phyloP scores from a whole-genome alignment of 1,284 basidiomycete genomes.

The Psilocybe mexicana region DNA sequence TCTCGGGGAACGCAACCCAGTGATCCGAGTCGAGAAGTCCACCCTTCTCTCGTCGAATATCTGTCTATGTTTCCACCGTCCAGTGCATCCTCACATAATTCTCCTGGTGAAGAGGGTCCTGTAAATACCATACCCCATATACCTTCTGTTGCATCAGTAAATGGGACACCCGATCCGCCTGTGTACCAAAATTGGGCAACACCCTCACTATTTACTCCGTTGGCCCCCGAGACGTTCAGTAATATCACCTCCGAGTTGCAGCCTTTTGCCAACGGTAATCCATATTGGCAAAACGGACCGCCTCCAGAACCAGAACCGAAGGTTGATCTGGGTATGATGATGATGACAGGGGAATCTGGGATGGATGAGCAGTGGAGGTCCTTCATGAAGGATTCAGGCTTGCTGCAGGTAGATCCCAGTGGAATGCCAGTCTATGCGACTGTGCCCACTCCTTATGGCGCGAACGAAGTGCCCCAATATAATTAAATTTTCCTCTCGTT shows the following conservation, averaged over 20 bases:
- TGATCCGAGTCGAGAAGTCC: constrained; percentile 48
- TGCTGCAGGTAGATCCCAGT: constrained; percentile 34
- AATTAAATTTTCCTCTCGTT: background rate
- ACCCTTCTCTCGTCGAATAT: constrained; percentile 56
- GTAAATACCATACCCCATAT: background rate
- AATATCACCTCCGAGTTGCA: constrained; percentile 16
- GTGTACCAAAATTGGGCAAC: constrained; percentile 19
- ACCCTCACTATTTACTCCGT: constrained; percentile 18
- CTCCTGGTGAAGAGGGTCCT: constrained; percentile 6
- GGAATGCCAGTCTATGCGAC: constrained; percentile 9
- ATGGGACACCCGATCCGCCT: background rate
- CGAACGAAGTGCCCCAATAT: background rate
- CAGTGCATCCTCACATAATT: constrained; percentile 17
- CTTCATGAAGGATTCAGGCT: constrained; percentile 53
- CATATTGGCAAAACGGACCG: constrained; percentile 2
- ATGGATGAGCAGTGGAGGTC: constrained; percentile 58
- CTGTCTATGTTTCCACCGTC: constrained; percentile 41
- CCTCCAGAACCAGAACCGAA: constrained; percentile 14
- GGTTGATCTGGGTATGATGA: constrained; percentile 43
- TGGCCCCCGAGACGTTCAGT: constrained; percentile 18
- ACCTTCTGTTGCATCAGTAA: background rate
- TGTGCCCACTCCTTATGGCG: constrained; percentile 8
- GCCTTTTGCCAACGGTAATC: constrained; percentile 4
- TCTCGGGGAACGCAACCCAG: constrained; percentile 18
- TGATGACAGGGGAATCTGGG: constrained; percentile 52